Conservation (phyloP, 805 yeast species). For the Candida coquimbonensis region DNA sequence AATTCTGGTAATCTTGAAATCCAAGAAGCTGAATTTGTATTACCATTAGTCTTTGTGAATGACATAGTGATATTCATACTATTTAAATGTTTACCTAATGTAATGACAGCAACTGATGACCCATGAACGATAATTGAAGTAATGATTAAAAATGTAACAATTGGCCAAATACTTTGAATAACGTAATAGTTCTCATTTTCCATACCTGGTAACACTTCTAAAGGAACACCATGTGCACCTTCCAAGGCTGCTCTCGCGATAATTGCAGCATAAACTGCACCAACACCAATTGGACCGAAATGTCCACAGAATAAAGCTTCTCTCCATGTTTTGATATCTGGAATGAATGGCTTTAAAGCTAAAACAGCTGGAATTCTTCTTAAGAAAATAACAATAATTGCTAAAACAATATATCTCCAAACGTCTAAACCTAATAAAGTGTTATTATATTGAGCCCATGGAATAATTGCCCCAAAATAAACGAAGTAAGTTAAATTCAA, state of each 20-base stretch:
- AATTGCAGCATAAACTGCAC: constrained; percentile 81
- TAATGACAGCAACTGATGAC: constrained; percentile 68
- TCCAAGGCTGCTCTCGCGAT: constrained; percentile 71
- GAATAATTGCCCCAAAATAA: constrained; percentile 84
- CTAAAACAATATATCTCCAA: constrained; percentile 75
- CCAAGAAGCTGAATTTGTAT: constrained; percentile 59
- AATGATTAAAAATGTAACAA: constrained; percentile 70
- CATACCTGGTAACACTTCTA: constrained; percentile 37
- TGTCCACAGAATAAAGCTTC: constrained; percentile 93
- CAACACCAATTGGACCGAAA: constrained; percentile 95
- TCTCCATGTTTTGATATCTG: constrained; percentile 87
- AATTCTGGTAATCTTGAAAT: constrained; percentile 77
- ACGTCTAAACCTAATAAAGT: constrained; percentile 53
- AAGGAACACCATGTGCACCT: constrained; percentile 48
- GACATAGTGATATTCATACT: constrained; percentile 92
- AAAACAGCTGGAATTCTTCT: constrained; percentile 81
- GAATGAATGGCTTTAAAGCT: constrained; percentile 67
- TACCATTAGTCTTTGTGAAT: constrained; percentile 61
- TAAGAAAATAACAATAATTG: constrained; percentile 65
- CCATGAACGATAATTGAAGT: constrained; percentile 88
- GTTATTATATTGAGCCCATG: constrained; percentile 76
- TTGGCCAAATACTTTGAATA: constrained; percentile 71
- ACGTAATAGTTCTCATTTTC: constrained; percentile 50
- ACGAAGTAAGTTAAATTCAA: constrained; percentile 82
- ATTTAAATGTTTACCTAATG: constrained; percentile 71